Percentiles rank a stretch among this genome's conserved stretches.
phyloP scores from a whole-genome alignment of 2,329 filamentous ascomycete genomes.

The Phyllosticta citriasiana region DNA sequence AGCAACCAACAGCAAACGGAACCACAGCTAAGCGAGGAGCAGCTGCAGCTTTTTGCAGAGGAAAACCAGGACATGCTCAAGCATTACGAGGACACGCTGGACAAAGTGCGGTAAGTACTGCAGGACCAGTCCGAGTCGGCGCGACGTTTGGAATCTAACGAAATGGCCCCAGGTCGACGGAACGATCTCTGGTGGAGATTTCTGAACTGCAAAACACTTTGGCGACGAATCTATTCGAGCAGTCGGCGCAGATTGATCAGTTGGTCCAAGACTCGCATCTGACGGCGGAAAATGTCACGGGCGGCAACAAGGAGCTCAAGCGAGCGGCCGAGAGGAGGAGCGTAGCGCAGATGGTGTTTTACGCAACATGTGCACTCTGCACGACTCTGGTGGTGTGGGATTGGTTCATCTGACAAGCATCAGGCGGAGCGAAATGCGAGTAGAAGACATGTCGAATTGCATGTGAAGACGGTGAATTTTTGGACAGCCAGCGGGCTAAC shows the following conservation, averaged over 20 bases:
- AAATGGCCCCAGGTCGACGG: constrained; percentile 58
- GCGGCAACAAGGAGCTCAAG: constrained; percentile 85
- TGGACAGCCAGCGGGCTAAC: not conserved
- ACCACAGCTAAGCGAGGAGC: constrained; percentile 64
- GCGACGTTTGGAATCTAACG: not conserved
- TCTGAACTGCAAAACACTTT: constrained; percentile 84
- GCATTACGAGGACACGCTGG: constrained; percentile 86
- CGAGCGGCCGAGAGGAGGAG: constrained; percentile 54
- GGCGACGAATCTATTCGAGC: constrained; percentile 72
- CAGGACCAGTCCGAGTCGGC: not conserved
- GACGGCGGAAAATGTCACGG: constrained; percentile 77
- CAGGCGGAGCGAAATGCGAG: not conserved
- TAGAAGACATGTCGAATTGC: not conserved
- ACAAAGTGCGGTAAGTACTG: constrained; percentile 79
- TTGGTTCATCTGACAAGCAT: constrained; percentile 31
- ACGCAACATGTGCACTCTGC: constrained; percentile 36
- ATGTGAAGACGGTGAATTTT: constrained; percentile 7
- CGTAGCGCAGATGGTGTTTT: constrained; percentile 41
- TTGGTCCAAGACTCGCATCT: constrained; percentile 73
- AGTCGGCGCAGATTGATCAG: constrained; percentile 82
- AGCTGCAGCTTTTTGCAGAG: constrained; percentile 85
- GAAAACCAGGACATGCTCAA: constrained; percentile 89
- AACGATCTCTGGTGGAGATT: constrained; percentile 86
- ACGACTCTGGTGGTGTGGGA: constrained; percentile 39
- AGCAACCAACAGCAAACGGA: constrained; percentile 30